Evolutionary conservation across 176 grass and related monocot genomes (phyloP), one percentile per base, ranked within the genome.

Genomic region (Phoenix roebelenii): DNA sequence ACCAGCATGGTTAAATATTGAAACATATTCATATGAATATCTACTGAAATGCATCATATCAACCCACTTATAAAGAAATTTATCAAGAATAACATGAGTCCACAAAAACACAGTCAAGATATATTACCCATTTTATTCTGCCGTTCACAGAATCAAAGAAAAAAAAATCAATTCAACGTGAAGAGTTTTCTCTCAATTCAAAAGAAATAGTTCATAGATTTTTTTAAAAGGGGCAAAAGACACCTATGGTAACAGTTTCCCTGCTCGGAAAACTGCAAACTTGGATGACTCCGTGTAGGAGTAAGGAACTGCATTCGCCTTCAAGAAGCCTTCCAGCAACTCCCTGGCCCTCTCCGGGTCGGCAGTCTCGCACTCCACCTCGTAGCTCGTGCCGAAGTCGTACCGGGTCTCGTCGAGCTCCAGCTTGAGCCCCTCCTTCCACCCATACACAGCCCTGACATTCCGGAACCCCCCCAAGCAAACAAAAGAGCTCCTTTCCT

Each of bases 401-500:
- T 83, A 89, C 26, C 55, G 77, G 18, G 79, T 89, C 82, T 95
- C 85, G 16, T 95, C 89, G 3, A 95, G 81, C 74, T 95, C 89
- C 61, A 95, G 23, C 28, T 82, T 58, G 14, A 82, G 60, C 18
- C 72, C 81, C 1, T 89, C 70, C 69, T 85, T 70, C 59, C 83
- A 76, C 62, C 78, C 72, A 3, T 87, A 90, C 7, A 96, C 91
- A 1, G 58, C 72, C 35, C 86, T 85, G 1, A 83, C 89, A 72
- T 96, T 96, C 74, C 87, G 63, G 59, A 90, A 96, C 1, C 91
- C 91, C 16, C 91, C 91, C 44, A 96, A 65, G 68, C 86, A 87
- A 28, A 79, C 50, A 20, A 96, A 78, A 2, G 83, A 74, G 26
- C 59, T 39, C 32, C 32, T 7, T 39, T 39, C 32, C 32, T 39